Evolutionary conservation across 306 rosid genomes (phyloP), one percentile per base, ranked within the genome.

Genomic region (Malus asiatica): DNA sequence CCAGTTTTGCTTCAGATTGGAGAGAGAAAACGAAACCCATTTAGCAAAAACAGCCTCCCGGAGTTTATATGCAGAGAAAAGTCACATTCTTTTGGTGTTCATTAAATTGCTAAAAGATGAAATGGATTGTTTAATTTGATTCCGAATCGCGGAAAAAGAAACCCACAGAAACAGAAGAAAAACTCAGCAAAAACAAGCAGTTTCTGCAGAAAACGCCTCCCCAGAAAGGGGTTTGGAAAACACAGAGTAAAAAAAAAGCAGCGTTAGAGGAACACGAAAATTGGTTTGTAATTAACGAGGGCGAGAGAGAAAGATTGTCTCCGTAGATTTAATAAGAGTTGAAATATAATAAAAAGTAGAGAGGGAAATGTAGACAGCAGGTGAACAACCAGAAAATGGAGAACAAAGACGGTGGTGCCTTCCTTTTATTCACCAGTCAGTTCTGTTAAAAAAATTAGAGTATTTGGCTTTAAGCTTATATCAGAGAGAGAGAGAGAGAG

Each of bases 361-460:
- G 19, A 71, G 30, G 25, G 13, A 70, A 75, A 44, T n/a, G 73
- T 48, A 19, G 55, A 61, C 73, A 73, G 87, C 82, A 71, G 86
- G 74, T 85, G 84, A 83, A 82, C 88, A 79, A 81, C 88, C 85
- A 77, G 78, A 15, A 53, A 78, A 78, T 73, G 76, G 84, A 62
- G 76, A 74, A 76, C 82, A 78, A 81, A 25, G 60, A 48, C 15
- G 46, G 40, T 68, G 72, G 59, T 13, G 33, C 10, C 70, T 48
- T 48, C 55, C 20, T 48, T 66, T 18, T 66, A 10, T 25, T 4
- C 23, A 33, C 46, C 4, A 66, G 29, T 38, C 70, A 12, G 10
- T 3, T 20, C 61, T 48, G 57, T 35, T 4, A n/a, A 63, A 30
- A 30, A 9, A 38, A 18, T 68, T 62, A 35, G 20, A 74, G n/a